These are phyloP conservation scores for Ehretia macrophylla DNA, from an alignment of 257 asterid genomes.

Conservation along the genomic window DNA sequence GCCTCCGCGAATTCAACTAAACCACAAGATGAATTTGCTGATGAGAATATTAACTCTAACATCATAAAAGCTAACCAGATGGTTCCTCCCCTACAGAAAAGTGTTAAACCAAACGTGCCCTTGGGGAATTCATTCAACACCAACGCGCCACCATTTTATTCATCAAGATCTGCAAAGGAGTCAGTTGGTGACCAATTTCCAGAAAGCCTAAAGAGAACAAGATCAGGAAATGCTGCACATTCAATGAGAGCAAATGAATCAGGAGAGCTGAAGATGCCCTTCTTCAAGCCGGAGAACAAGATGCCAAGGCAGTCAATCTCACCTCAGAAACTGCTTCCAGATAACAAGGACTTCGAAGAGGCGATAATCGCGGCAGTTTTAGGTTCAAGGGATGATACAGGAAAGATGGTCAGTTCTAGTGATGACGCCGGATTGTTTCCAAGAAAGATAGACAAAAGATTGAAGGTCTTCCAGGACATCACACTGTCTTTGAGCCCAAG, in stretches of 20 bases:
- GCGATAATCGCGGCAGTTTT: slow-evolving; percentile 79
- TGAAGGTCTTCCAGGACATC: slow-evolving; percentile 85
- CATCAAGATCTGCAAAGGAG: slow-evolving; percentile 32
- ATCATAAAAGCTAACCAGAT: slow-evolving; percentile 12
- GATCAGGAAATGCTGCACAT: slow-evolving; percentile 46
- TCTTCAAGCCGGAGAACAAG: slow-evolving; percentile 33
- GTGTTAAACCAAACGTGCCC: slow-evolving; percentile 11
- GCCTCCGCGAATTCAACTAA: slow-evolving; percentile 1
- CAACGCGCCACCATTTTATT: slow-evolving; percentile 70
- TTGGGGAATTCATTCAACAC: slow-evolving; percentile 50
- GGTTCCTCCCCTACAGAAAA: slow-evolving; percentile 23
- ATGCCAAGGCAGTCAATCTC: slow-evolving; percentile 38
- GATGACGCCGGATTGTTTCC: slow-evolving; percentile 12
- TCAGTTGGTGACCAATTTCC: slow-evolving; percentile 2
- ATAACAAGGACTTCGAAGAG: slow-evolving; percentile 71
- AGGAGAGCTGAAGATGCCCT: slow-evolving; percentile 15
- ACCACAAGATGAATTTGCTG: slow-evolving; percentile 42
- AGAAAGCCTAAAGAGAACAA: slow-evolving; percentile 65
- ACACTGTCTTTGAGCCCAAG: slow-evolving; percentile 47
- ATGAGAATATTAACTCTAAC: slow-evolving; percentile 56
- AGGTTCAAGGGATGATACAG: slow-evolving; percentile 20
- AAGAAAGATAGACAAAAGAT: slow-evolving; percentile 71
- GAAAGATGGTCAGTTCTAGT: slow-evolving; percentile 15
- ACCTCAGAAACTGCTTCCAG: slow-evolving; percentile 55
- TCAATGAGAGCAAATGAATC: slow-evolving; percentile 7